phyloP scores from a whole-genome alignment of 2,329 filamentous ascomycete species.

The Epichloe uncinata region DNA sequence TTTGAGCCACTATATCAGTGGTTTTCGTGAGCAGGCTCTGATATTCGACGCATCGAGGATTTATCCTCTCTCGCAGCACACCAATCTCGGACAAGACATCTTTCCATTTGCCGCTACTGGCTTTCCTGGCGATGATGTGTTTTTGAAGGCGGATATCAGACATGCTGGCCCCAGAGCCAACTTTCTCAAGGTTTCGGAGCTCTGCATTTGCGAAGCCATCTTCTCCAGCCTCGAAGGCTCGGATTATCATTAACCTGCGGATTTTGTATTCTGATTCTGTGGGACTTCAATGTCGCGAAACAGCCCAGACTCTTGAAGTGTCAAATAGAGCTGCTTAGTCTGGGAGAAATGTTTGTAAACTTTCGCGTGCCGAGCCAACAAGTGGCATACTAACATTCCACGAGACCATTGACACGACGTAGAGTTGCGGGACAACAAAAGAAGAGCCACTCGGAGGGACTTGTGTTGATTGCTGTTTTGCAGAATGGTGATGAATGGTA shows the following conservation, averaged over 20 bases:
- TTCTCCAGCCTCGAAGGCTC: constrained; percentile 16
- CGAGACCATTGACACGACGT: constrained; percentile 6
- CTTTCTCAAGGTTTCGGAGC: constrained; percentile 10
- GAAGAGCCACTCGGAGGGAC: constrained; percentile 6
- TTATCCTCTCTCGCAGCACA: constrained; percentile 8
- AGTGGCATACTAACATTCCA: constrained; percentile 7
- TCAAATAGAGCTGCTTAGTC: constrained; percentile 15
- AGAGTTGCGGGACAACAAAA: constrained; percentile 6
- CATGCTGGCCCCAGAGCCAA: constrained; percentile 9
- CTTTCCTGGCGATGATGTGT: constrained; percentile 15
- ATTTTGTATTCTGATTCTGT: constrained; percentile 14
- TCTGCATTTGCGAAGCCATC: constrained; percentile 14
- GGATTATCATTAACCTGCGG: constrained; percentile 15
- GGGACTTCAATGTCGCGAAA: constrained; percentile 11
- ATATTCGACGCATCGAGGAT: constrained; percentile 11
- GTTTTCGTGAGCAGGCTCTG: constrained; percentile 16
- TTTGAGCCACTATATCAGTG: constrained; percentile 21
- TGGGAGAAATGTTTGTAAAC: constrained; percentile 3
- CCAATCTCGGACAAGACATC: constrained; percentile 11
- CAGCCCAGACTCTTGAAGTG: constrained; percentile 17
- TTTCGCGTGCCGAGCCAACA: constrained; percentile 6
- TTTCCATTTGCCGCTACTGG: constrained; percentile 16
- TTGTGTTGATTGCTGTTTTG: constrained; percentile 5
- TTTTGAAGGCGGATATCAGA: constrained; percentile 17
- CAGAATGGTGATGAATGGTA: neutral